Base-by-base conservation (phyloP, 805 yeast genomes). In the Yamadazyma scolyti region DNA sequence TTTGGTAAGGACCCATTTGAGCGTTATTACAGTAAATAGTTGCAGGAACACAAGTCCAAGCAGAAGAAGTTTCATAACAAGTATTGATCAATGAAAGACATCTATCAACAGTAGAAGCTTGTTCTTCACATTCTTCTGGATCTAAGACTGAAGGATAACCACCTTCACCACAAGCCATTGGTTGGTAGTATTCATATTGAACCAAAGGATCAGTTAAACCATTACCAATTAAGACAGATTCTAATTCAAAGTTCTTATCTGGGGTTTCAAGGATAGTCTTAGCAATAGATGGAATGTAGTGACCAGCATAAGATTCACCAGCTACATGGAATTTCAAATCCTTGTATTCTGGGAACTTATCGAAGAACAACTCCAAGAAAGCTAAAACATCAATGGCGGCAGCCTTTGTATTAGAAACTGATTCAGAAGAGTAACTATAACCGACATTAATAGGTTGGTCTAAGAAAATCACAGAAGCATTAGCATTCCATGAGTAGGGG, bases 101-200 rank as follows among this genome's bases (percentile, higher is more conserved):
- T 55, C 90, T 77, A 28, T 84, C 82, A 31, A 77, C 62, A n/a
- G 72, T 61, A 16, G 60, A 65, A 19, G 61, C 51, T 88, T 85
- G 82, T 27, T 65, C 60, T 19, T 72, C 71, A 63, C 96, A 86
- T 40, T 75, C 77, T 32, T 73, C 77, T n/a, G 77, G 79, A 11
- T 73, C 64, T 42, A 87, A 65, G 2, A 87, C 87, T 11, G 89
- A 66, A 12, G 80, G 80, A 48, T 78, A 78, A 5, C 96, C 96
- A 43, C 96, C 95, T 44, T 72, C 55, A 32, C 95, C 93, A 60
- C 97, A 90, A 4, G 95, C 95, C 97, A 90, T 89, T 42, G 94
- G 95, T 56, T 82, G 77, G 53, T 86, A 88, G 57, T 79, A 78
- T 36, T 73, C 73, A 50, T 82, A 79, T 67, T 88, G 96, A 26